These are phyloP conservation scores for Adansonia digitata DNA, from an alignment of 345 rosid genomes.

Conservation along the genomic window DNA sequence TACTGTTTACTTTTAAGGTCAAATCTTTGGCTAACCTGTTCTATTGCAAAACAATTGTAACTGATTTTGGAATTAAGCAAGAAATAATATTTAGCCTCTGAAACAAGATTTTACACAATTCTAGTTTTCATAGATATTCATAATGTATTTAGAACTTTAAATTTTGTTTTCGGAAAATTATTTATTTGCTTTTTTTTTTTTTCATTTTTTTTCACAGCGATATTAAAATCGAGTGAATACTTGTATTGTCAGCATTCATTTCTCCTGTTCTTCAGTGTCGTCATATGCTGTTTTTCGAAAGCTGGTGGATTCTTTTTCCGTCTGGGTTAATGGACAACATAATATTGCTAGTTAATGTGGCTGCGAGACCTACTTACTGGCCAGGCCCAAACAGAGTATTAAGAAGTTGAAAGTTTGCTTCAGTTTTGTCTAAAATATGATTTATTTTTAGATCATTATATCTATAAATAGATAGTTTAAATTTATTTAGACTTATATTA, in stretches of 20 bases:
- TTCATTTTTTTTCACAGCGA: neutral
- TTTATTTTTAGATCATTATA: too few relatives aligned
- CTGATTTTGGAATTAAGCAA: conserved; percentile 34
- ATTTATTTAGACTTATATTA: too few relatives aligned
- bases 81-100: conserved; percentile 19
- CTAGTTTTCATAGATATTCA: neutral
- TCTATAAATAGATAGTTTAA: too few relatives aligned
- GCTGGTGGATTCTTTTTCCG: neutral
- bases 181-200: neutral
- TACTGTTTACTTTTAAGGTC: conserved; percentile 6
- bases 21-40: conserved; percentile 30
- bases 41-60: conserved; percentile 26
- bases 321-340: neutral
- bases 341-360: neutral
- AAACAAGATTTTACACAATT: neutral
- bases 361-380: too few relatives aligned
- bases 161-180: neutral
- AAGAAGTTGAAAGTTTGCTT: too few relatives aligned
- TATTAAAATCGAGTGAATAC: neutral
- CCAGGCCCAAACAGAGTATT: too few relatives aligned
- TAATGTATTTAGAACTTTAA: neutral
- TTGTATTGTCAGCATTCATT: neutral
- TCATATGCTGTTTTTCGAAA: neutral
- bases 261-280: neutral
- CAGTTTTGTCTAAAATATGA: too few relatives aligned